Conservation (phyloP, 2,329 filamentous ascomycete species). For the Aphanocladium album region DNA sequence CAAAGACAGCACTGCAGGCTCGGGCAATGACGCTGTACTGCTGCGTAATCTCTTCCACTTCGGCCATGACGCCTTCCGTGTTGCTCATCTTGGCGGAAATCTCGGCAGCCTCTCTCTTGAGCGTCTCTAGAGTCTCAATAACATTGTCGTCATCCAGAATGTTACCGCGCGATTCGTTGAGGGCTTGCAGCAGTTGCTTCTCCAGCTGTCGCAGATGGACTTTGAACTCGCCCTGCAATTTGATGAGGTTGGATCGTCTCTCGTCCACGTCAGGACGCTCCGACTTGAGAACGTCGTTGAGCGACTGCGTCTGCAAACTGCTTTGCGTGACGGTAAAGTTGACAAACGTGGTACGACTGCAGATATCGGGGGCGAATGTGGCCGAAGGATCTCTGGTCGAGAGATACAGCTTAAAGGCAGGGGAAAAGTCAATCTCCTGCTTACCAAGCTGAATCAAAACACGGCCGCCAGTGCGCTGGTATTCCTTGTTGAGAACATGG, state of each 20-base stretch:
- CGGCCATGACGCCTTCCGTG: constrained; percentile 96
- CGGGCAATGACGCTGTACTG: constrained; percentile 91
- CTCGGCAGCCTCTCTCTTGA: constrained; percentile 95
- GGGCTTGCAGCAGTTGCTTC: constrained; percentile 85
- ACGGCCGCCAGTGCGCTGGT: constrained; percentile 96
- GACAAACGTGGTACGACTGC: constrained; percentile 97
- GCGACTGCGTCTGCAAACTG: constrained; percentile 94
- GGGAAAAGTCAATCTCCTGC: constrained; percentile 98
- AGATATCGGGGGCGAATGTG: constrained; percentile 91
- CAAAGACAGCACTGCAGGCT: constrained; percentile 95
- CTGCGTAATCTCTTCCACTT: constrained; percentile 92
- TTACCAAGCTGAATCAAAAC: constrained; percentile 97
- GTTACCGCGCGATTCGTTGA: constrained; percentile 96
- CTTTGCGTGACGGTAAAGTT: constrained; percentile 99
- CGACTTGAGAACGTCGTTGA: constrained; percentile 95
- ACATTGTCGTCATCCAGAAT: constrained; percentile 98
- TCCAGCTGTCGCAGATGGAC: constrained; percentile 94
- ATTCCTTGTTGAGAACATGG: constrained; percentile 98
- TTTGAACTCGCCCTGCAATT: constrained; percentile 98
- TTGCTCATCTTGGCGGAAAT: constrained; percentile 95
- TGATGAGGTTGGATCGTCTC: constrained; percentile 93
- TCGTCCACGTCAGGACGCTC: constrained; percentile 97
- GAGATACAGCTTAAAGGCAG: constrained; percentile 89
- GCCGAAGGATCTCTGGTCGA: constrained; percentile 96
- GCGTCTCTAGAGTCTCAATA: constrained; percentile 92